A percentile compares a stretch with the other conserved stretches of the same genome.
These are phyloP conservation scores for Parvularia atlantis DNA, from an alignment of 78 protist species.

Conservation along the genomic window DNA sequence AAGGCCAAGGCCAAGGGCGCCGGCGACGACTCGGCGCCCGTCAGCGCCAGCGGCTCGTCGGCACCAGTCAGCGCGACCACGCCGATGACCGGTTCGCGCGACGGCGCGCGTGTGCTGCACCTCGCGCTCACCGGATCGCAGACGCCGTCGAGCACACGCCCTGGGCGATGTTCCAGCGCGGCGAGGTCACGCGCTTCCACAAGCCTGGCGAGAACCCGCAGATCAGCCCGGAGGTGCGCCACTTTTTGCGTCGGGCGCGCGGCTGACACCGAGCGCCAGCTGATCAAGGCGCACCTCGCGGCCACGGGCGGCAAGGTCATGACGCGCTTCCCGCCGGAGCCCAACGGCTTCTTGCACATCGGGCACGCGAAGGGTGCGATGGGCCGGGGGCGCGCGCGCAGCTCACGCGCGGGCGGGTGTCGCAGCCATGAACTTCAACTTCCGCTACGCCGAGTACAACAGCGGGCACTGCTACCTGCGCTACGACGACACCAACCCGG, in stretches of 20 bases:
- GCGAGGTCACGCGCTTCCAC: neutral
- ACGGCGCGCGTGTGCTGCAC: neutral
- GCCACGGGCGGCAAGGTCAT: constrained; percentile 67
- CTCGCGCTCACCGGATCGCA: neutral
- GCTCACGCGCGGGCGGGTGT: too few species aligned
- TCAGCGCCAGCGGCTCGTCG: neutral
- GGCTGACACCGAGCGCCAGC: neutral
- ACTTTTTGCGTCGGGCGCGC: neutral
- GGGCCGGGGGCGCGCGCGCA: too few species aligned
- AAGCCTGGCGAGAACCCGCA: neutral
- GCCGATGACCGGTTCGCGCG: constrained; percentile 2
- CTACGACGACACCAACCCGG: constrained; percentile 99
- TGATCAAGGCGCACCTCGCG: constrained; percentile 20
- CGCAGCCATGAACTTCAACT: constrained; percentile 87
- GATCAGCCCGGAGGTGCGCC: neutral
- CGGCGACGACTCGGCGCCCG: neutral
- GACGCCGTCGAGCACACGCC: constrained; percentile 4
- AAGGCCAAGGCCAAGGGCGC: constrained; percentile 8
- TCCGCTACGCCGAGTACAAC: constrained; percentile 72
- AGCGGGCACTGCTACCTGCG: constrained; percentile 81
- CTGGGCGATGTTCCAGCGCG: constrained; percentile 2
- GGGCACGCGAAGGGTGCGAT: constrained; percentile 99
- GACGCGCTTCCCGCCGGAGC: constrained; percentile 99
- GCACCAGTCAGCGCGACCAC: neutral
- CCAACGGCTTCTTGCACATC: constrained; percentile 97